Evolutionary conservation across 1,284 basidiomycete species (phyloP).

Genomic region (Papiliotrema nemorosa): DNA sequence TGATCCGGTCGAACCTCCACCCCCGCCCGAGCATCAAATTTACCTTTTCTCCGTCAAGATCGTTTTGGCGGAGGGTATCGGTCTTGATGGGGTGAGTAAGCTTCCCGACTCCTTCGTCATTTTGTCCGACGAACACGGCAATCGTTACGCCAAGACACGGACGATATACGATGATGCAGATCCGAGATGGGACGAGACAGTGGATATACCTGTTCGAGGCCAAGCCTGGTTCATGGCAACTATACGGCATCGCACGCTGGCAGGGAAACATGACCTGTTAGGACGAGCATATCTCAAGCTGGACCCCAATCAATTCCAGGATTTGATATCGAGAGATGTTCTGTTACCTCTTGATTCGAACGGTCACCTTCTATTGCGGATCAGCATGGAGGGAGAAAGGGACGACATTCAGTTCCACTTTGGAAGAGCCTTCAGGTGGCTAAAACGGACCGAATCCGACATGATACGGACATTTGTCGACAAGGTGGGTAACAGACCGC

Average conservation of each 20-base stretch:
- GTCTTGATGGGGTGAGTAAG: constrained; percentile 63
- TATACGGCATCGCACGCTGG: constrained; percentile 79
- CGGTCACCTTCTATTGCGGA: constrained; percentile 77
- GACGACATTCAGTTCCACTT: constrained; percentile 98
- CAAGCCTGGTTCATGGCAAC: constrained; percentile 96
- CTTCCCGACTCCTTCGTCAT: constrained; percentile 82
- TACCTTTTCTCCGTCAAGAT: constrained; percentile 95
- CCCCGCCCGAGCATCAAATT: constrained; percentile 60
- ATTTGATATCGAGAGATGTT: constrained; percentile 85
- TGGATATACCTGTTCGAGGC: constrained; percentile 77
- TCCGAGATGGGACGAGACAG: constrained; percentile 96
- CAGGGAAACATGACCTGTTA: constrained; percentile 86
- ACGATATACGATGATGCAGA: constrained; percentile 88
- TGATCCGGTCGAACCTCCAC: constrained; percentile 56
- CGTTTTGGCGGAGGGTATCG: constrained; percentile 78
- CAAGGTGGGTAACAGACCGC: constrained; percentile 60
- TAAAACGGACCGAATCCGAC: constrained; percentile 91
- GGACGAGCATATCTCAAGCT: constrained; percentile 89
- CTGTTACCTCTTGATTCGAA: constrained; percentile 80
- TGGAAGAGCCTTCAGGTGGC: constrained; percentile 86
- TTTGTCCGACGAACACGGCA: constrained; percentile 86
- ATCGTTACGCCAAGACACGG: constrained; percentile 86
- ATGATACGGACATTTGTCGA: constrained; percentile 97
- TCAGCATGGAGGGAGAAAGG: constrained; percentile 98
- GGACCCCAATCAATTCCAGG: constrained; percentile 82